Conservation (phyloP, 2,329 filamentous ascomycete species). For the Trichoderma gracile region DNA sequence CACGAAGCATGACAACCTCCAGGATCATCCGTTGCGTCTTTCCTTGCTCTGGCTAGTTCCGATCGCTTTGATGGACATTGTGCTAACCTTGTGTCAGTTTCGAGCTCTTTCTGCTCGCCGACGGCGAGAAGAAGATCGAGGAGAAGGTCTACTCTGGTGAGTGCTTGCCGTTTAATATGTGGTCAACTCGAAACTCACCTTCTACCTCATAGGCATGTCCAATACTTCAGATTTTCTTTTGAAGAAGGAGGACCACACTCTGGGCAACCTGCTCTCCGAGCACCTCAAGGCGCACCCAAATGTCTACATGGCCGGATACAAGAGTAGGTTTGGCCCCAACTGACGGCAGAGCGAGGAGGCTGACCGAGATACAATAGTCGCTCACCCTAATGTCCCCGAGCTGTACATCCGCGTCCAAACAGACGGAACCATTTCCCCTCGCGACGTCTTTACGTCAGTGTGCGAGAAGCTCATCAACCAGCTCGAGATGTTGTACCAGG, state of each 20-base stretch:
- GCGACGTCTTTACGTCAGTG: constrained; percentile 78
- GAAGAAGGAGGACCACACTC: constrained; percentile 95
- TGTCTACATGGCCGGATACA: constrained; percentile 90
- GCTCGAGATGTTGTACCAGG: constrained; percentile 75
- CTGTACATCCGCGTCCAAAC: constrained; percentile 82
- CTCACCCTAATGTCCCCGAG: constrained; percentile 62
- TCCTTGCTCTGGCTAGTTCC: background rate
- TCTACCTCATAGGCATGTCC: constrained; percentile 64
- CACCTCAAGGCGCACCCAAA: constrained; percentile 82
- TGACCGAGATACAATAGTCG: constrained; percentile 41
- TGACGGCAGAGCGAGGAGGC: constrained; percentile 37
- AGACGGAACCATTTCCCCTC: constrained; percentile 83
- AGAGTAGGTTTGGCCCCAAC: constrained; percentile 55
- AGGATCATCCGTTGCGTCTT: constrained; percentile 40
- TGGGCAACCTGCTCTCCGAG: constrained; percentile 84
- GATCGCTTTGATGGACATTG: background rate
- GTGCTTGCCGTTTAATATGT: constrained; percentile 36
- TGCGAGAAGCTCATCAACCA: constrained; percentile 82
- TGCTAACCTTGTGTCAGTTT: constrained; percentile 60
- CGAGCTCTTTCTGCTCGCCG: constrained; percentile 85
- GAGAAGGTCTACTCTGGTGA: constrained; percentile 85
- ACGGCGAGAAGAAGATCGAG: constrained; percentile 91
- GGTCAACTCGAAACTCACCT: background rate
- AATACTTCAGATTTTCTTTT: constrained; percentile 95
- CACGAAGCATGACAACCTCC: constrained; percentile 43